Percentiles rank a stretch among this genome's conserved stretches.
Evolutionary conservation across 2,329 filamentous ascomycete genomes (phyloP).

Genomic region (Nakataea oryzae): DNA sequence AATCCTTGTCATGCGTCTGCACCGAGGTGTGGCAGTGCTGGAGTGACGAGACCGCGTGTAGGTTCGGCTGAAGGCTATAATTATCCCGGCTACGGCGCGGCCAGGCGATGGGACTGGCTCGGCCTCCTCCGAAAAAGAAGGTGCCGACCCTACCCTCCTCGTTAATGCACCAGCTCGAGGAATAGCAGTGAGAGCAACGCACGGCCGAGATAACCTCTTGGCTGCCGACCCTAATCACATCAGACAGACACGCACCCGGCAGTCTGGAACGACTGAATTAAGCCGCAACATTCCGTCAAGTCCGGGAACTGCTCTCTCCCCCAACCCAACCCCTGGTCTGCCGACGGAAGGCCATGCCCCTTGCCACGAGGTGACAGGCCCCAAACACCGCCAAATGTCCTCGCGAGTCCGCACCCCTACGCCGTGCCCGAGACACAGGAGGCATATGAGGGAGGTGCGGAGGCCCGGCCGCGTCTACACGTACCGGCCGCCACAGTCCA

Average conservation of each 20-base stretch:
- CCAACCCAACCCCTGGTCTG: too few relatives aligned
- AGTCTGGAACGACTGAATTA: too few relatives aligned
- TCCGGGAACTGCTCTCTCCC: too few relatives aligned
- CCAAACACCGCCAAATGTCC: neutral
- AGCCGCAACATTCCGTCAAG: neutral
- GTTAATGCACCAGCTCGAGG: neutral
- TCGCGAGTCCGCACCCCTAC: neutral
- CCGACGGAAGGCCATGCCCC: neutral
- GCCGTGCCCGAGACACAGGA: neutral
- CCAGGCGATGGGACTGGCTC: neutral
- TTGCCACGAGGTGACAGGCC: neutral
- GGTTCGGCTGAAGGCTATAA: neutral
- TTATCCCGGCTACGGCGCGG: neutral
- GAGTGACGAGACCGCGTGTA: too few relatives aligned
- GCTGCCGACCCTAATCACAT: too few relatives aligned
- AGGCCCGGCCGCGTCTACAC: neutral
- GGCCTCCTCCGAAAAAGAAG: neutral
- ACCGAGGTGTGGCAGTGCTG: too few relatives aligned
- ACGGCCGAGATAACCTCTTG: neutral
- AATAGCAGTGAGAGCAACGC: neutral
- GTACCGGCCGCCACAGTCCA: neutral
- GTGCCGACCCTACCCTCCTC: neutral
- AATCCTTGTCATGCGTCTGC: neutral
- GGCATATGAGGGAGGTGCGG: neutral
- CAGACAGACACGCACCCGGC: too few relatives aligned